Evolutionary conservation across 2,329 filamentous ascomycete genomes (phyloP), one percentile per base, ranked within the genome.

Genomic region (Pseudogymnoascus sp.): DNA sequence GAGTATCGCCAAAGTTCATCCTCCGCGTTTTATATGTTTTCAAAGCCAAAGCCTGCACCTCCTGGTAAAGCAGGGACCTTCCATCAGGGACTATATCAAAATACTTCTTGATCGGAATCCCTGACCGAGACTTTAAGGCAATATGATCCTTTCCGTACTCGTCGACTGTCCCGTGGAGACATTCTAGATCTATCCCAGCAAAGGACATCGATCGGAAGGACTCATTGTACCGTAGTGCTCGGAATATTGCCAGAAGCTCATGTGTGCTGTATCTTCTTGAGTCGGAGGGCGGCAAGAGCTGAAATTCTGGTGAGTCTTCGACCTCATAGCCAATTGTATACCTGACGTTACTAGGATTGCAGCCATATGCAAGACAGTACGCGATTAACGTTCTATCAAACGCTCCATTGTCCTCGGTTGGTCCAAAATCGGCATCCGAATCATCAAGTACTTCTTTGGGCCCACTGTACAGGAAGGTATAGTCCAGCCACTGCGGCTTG

Each of bases 201-300:
- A 90, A 89, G 0, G 86, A 89, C 20, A 90, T 84, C 1, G 84
- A 83, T 28, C 77, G 77, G 70, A 89, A 90, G 1, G 78, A 81
- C 67, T 89, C 86, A 68, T 90, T 89, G 71, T 88, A 90, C 39
- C 87, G 81, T 60, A 90, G 72, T 8, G 87, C 79, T 63, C 86
- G 79, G 77, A 88, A 81, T n/a, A 90, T 80, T 4, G 87, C 85
- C 30, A 90, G 77, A n/a, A 89, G 73, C 68, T 89, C 87, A 22
- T 85, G 70, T 4, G 78, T 75, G 2, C 77, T 79, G 68, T 90
- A 90, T 37, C 80, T 79, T 11, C 74, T 73, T 8, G 77, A 73
- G 57, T 78, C 77, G 18, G 79, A 77, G 2, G 86, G 84, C 18
- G 79, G 80, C 6, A 87, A 76, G 7, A 90, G 77, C 64, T 81